Percentiles rank a stretch among this genome's conserved stretches.
phyloP scores from a whole-genome alignment of 352 stramenopile genomes.

The Phytophthora podocarpi region DNA sequence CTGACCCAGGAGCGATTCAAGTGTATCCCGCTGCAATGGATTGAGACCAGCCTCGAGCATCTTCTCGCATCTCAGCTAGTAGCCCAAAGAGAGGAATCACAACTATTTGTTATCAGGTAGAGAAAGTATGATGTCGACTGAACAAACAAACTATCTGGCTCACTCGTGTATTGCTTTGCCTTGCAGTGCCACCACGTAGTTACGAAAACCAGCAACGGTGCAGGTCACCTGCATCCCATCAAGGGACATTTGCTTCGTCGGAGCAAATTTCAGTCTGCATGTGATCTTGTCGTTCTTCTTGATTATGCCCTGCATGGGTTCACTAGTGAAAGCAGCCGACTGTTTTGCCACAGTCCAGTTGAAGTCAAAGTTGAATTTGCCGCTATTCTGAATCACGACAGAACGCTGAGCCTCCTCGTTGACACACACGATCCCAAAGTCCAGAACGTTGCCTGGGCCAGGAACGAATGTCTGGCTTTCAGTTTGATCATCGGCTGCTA shows the following conservation, averaged over 20 bases:
- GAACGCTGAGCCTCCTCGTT: constrained; percentile 75
- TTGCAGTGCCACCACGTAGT: constrained; percentile 80
- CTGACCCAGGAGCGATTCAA: constrained; percentile 54
- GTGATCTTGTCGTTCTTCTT: constrained; percentile 87
- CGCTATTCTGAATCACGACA: constrained; percentile 89
- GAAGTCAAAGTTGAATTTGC: constrained; percentile 97
- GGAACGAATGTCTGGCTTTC: constrained; percentile 40
- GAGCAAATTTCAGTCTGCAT: constrained; percentile 80
- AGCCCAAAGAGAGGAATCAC: constrained; percentile 39
- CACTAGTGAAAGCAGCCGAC: constrained; percentile 55
- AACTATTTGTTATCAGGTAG: constrained; percentile 42
- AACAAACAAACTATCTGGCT: background rate
- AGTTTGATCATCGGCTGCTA: constrained; percentile 46
- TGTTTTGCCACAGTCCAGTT: constrained; percentile 65
- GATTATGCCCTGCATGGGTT: constrained; percentile 83
- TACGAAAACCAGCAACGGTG: constrained; percentile 85
- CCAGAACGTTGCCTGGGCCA: constrained; percentile 52
- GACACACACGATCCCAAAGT: constrained; percentile 90
- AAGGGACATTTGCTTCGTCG: constrained; percentile 73
- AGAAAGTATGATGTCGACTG: background rate
- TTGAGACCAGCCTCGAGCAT: constrained; percentile 45
- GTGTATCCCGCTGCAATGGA: constrained; percentile 55
- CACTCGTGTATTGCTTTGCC: constrained; percentile 51
- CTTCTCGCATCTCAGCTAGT: constrained; percentile 37
- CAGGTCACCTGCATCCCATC: constrained; percentile 76